A percentile compares a stretch with the other conserved stretches of the same genome.
Evolutionary conservation across 257 asterid genomes (phyloP).

Genomic region (Solanum arcanum): DNA sequence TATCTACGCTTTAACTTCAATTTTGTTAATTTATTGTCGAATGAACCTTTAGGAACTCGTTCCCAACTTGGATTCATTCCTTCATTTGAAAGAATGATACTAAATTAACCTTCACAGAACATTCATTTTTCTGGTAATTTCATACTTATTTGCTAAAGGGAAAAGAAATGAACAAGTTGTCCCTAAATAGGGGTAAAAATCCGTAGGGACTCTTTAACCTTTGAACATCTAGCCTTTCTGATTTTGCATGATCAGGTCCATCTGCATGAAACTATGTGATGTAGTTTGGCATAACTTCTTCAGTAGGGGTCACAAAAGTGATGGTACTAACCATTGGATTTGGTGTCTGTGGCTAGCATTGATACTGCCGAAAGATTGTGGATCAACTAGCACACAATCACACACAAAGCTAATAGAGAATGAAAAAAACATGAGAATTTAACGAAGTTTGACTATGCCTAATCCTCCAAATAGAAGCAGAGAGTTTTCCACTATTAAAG

Average conservation of each 20-base stretch:
- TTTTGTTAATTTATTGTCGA: not conserved
- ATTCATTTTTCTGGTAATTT: not conserved
- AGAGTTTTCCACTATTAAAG: not conserved
- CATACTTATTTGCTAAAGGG: not conserved
- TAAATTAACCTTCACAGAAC: not conserved
- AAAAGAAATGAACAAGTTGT: not conserved
- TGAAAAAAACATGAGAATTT: not conserved
- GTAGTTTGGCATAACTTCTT: not conserved
- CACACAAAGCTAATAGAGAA: not conserved
- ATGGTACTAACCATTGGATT: not conserved
- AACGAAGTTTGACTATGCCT: not conserved
- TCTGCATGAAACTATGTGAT: not conserved
- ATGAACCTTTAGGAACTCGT: not conserved
- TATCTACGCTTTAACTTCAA: not conserved
- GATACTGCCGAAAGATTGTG: not conserved
- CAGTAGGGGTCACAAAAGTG: not conserved
- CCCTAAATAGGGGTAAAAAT: not conserved
- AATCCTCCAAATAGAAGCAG: not conserved
- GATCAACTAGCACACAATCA: not conserved
- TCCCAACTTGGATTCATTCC: not conserved
- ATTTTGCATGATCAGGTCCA: not conserved
- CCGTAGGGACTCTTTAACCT: not conserved
- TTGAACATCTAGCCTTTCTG: not conserved
- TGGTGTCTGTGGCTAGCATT: not conserved
- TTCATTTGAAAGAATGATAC: not conserved